Evolutionary conservation across 306 rosid genomes (phyloP), one percentile per base, ranked within the genome.

Genomic region (Adenanthera pavonina): DNA sequence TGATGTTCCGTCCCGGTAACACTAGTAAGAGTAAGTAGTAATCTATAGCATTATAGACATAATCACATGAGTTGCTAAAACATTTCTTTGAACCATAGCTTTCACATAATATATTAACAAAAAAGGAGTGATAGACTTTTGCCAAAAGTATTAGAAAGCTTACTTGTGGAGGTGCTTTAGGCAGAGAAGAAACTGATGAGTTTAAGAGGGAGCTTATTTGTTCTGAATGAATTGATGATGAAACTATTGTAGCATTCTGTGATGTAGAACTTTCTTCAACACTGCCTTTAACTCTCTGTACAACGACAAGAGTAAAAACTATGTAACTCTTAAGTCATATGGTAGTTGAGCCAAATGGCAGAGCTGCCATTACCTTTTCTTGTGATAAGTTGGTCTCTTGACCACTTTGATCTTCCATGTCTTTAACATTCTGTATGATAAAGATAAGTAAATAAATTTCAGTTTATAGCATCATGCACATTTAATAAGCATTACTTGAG

Each of bases 131-230:
- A 25, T 25, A 25, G 1, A 25, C 30, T 25, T 25, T 25, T 1
- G 30, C 1, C 0, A 25, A 25, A 25, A 25, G 30, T 25, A 25
- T 25, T 20, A 43, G 14, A 17, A 30, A 56, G 0, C 86, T 84
- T 79, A 84, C 87, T 38, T 25, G 52, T 79, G 61, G 35, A 79
- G 17, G 54, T 47, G 66, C 15, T 15, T 30, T 46, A 65, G 3
- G 3, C 11, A 20, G 71, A n/a, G 64, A 41, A 40, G 68, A 43
- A 78, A 60, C 61, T 68, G 60, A 49, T 14, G 8, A 51, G 35
- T 1, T 54, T 36, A 30, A 25, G 20, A 19, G 16, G 25, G 74
- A 70, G 41, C 78, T 57, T 49, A 7, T 0, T 2, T 74, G 51
- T 57, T 79, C 35, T 1, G 59, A 79, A 68, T 7, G 30, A 40